phyloP scores from a whole-genome alignment of 2,329 filamentous ascomycete species.

The Calonectria hongkongensis region DNA sequence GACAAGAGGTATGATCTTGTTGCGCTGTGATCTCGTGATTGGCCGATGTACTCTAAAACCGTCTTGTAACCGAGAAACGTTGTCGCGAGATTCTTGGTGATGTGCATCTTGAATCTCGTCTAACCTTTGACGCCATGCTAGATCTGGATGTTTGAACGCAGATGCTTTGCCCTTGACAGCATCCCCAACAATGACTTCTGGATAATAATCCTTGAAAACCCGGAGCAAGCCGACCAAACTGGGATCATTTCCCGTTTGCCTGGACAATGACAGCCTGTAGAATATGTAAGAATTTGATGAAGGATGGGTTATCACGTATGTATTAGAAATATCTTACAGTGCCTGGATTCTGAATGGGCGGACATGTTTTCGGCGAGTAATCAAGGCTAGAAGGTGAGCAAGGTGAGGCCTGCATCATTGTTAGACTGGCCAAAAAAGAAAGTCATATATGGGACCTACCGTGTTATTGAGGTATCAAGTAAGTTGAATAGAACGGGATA shows the following conservation, averaged over 20 bases:
- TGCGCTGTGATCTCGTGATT: constrained; percentile 53
- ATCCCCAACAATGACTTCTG: constrained; percentile 88
- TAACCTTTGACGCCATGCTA: constrained; percentile 82
- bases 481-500: constrained; percentile 88
- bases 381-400: constrained; percentile 85
- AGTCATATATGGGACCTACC: constrained; percentile 65
- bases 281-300: constrained; percentile 28
- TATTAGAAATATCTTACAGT: constrained; percentile 69
- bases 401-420: constrained; percentile 70
- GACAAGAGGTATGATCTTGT: constrained; percentile 77
- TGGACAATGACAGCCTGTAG: constrained; percentile 72
- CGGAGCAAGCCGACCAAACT: constrained; percentile 83
- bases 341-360: constrained; percentile 88
- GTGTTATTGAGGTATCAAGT: constrained; percentile 85
- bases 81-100: constrained; percentile 67
- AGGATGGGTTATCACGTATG: background rate
- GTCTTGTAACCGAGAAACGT: constrained; percentile 58
- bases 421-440: constrained; percentile 42
- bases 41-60: constrained; percentile 79
- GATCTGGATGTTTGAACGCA: constrained; percentile 83
- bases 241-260: constrained; percentile 82
- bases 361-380: constrained; percentile 88
- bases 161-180: constrained; percentile 76
- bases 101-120: constrained; percentile 79
- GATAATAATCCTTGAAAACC: constrained; percentile 94